Base-by-base conservation (phyloP, 2,329 filamentous ascomycete species). In the Botrytis squamosa region DNA sequence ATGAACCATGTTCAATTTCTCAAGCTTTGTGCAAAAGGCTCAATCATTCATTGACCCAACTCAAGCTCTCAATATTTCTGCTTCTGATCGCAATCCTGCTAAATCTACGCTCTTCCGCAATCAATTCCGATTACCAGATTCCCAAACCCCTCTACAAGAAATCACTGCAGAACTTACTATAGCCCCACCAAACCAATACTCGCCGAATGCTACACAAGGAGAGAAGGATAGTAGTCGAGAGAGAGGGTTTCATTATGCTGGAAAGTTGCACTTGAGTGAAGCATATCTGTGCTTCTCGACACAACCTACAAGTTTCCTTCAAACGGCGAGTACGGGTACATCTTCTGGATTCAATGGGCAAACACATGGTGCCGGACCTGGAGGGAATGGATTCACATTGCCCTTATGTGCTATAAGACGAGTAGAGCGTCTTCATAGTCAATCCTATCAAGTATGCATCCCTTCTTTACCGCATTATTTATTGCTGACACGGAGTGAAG, bases 221-320 rank as follows among this genome's bases (percentile, higher is more conserved):
- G 92, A 93, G 78, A 91, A 91, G 82, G 88, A 91, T 76, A 88
- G 89, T 77, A 86, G 88, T 73, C 78, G 84, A 72, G 90, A 91
- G 74, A 87, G 89, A 78, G 93, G 94, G 78, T 97, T 92, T 84
- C 93, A 95, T 81, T 98, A 99, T 85, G 91, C 91, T 38, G 96
- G 96, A 69, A 95, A 95, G 83, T 88, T 99, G 70, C 95, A 99
- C 82, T 86, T 99, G 76, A 98, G 94, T 82, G 95, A 99, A 84
- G 89, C 93, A 78, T 99, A 93, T 84, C 90, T 99, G 79, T 98
- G 95, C 86, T 99, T 99, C 85, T 98, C 95, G 0, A 98, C 96
- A 12, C 93, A 96, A 70, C 91, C 93, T 25, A 93, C 94, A 16
- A 97, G 94, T 84, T 98, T 98, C 83, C 83, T 93, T 60, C 91